Evolutionary conservation across 139 green algal genomes (phyloP).

Genomic region (Haematococcus sp.): DNA sequence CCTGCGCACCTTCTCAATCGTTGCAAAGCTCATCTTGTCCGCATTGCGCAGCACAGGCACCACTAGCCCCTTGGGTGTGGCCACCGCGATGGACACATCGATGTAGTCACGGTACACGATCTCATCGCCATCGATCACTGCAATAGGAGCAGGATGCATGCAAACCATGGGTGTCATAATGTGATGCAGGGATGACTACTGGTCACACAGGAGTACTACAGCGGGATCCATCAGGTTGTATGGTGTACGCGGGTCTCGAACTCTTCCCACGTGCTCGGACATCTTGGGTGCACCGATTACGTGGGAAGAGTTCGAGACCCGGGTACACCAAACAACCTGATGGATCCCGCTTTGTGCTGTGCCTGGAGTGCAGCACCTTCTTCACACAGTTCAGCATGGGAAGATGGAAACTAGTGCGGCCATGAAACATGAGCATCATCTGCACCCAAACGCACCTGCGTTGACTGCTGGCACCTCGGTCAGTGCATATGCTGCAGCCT

Average conservation of each 20-base stretch:
- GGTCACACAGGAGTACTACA: no score
- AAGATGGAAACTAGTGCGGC: no score
- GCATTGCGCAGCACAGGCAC: slow-evolving; percentile 33
- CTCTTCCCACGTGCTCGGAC: no score
- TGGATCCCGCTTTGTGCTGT: no score
- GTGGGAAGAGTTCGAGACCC: no score
- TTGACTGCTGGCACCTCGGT: slow-evolving; percentile 89
- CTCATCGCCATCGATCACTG: slow-evolving; percentile 93
- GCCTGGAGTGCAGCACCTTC: no score
- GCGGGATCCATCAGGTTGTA: neutral
- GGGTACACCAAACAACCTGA: no score
- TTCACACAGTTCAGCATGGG: no score
- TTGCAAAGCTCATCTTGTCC: slow-evolving; percentile 17
- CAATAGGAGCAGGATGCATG: slow-evolving; percentile 52
- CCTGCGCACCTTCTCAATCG: slow-evolving; percentile 16
- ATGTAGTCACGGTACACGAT: slow-evolving; percentile 87
- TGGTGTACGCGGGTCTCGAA: no score
- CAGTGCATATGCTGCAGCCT: slow-evolving; percentile 83
- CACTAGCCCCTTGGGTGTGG: slow-evolving; percentile 43
- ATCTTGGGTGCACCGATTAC: no score
- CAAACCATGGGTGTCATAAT: no score
- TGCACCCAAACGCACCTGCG: slow-evolving; percentile 3
- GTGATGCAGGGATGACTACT: neutral
- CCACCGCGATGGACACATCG: slow-evolving; percentile 79
- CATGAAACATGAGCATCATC: neutral